Percentiles rank a stretch among this genome's conserved stretches.
These are phyloP conservation scores for Petunia hybrid DNA, from an alignment of 305 asterid species.

Conservation along the genomic window DNA sequence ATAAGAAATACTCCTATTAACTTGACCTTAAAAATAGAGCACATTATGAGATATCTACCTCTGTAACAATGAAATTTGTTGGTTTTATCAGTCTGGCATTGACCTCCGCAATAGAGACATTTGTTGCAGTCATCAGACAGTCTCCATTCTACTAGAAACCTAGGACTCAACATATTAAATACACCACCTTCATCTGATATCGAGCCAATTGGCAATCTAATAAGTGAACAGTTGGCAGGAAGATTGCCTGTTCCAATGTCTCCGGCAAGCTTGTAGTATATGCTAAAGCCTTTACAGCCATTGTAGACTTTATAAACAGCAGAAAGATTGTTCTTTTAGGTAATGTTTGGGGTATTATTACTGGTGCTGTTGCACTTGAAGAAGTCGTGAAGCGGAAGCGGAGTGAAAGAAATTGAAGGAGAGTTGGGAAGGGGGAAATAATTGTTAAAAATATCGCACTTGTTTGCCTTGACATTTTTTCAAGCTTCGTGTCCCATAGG, in stretches of 20 bases:
- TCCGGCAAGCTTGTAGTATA: conserved; percentile 33
- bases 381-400: conserved; percentile 43
- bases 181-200: conserved; percentile 5
- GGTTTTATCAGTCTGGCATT: conserved; percentile 27
- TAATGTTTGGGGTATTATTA: too few relatives aligned
- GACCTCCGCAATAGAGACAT: conserved; percentile 31
- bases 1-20: neutral
- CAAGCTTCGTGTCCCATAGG: too few relatives aligned
- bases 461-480: too few relatives aligned
- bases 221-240: conserved; percentile 29
- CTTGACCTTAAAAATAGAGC: neutral
- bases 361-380: conserved; percentile 35
- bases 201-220: conserved; percentile 34
- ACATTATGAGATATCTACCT: neutral
- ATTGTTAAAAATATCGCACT: neutral
- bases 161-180: conserved; percentile 25
- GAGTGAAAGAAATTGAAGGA: conserved; percentile 40
- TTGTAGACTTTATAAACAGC: neutral
- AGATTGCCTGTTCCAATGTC: neutral
- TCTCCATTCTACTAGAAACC: conserved; percentile 35
- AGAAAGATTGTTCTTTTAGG: neutral
- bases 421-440: neutral
- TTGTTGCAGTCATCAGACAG: neutral
- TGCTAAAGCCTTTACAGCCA: neutral
- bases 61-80: neutral